Percentiles rank a stretch among this genome's conserved stretches.
phyloP scores from a whole-genome alignment of 2,329 filamentous ascomycete species.

The Metarhizium anisopliae region DNA sequence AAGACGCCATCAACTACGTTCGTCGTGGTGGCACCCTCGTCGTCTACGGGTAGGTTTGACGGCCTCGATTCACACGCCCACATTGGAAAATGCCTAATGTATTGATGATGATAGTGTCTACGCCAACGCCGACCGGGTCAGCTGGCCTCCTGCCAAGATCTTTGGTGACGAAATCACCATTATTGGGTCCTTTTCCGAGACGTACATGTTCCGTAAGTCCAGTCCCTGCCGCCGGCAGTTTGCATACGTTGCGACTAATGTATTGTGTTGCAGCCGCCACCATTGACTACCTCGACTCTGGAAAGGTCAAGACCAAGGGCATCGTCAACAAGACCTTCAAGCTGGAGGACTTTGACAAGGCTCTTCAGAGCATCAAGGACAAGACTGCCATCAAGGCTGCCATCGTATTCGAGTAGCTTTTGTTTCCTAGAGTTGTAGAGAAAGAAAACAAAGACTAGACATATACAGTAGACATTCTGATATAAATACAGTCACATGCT shows the following conservation, averaged over 20 bases:
- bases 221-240: not conserved
- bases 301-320: constrained; percentile 53
- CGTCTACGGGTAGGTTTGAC: constrained; percentile 43
- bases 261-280: constrained; percentile 26
- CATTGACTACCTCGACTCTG: constrained; percentile 45
- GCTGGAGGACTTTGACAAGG: constrained; percentile 64
- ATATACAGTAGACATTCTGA: not conserved
- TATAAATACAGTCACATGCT: not conserved
- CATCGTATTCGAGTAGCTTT: constrained; percentile 54
- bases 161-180: constrained; percentile 63
- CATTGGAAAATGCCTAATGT: not conserved
- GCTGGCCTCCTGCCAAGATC: constrained; percentile 64
- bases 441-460: not conserved
- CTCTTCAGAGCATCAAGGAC: constrained; percentile 61
- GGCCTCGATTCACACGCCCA: too few relatives aligned
- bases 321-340: constrained; percentile 68
- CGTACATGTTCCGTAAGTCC: constrained; percentile 56
- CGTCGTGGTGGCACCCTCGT: constrained; percentile 63
- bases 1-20: constrained; percentile 63
- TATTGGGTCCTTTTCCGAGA: constrained; percentile 64
- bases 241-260: not conserved
- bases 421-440: not conserved
- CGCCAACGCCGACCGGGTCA: constrained; percentile 49
- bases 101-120: constrained; percentile 45
- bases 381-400: constrained; percentile 68